Evolutionary conservation across 2,329 filamentous ascomycete species (phyloP).

Genomic region (Pyricularia sp.): DNA sequence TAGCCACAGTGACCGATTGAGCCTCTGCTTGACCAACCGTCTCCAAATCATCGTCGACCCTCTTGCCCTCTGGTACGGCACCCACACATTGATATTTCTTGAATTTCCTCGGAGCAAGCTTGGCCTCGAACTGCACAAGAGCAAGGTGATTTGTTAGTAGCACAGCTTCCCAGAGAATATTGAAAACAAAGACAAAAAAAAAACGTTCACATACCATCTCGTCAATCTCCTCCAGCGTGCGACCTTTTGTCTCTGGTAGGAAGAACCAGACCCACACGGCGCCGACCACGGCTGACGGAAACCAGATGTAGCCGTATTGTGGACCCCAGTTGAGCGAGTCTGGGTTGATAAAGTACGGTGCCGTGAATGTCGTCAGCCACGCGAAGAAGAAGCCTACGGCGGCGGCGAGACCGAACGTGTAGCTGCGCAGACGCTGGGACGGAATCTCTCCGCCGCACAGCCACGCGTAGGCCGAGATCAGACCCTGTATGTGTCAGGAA

Average conservation of each 20-base stretch:
- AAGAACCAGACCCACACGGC: constrained; percentile 32
- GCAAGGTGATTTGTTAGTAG: neutral
- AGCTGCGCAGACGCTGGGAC: constrained; percentile 27
- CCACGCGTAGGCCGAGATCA: constrained; percentile 24
- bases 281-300: constrained; percentile 23
- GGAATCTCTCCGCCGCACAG: constrained; percentile 29
- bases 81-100: neutral
- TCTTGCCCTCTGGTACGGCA: constrained; percentile 3
- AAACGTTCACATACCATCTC: constrained; percentile 19
- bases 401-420: constrained; percentile 27
- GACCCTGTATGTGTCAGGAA: neutral
- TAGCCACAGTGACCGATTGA: neutral
- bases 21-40: neutral
- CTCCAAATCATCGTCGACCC: neutral
- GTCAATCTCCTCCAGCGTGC: constrained; percentile 39
- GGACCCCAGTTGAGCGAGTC: constrained; percentile 26
- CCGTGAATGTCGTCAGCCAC: constrained; percentile 28
- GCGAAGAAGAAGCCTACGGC: constrained; percentile 29
- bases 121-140: neutral
- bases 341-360: constrained; percentile 33
- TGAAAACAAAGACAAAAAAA: neutral
- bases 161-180: too few species aligned
- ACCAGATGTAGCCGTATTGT: constrained; percentile 30
- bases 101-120: neutral
- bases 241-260: constrained; percentile 33